Evolutionary conservation across 768 basidiomycete species (phyloP), one percentile per base, ranked within the genome.

Genomic region (Phlebiopsis flavidoalba): DNA sequence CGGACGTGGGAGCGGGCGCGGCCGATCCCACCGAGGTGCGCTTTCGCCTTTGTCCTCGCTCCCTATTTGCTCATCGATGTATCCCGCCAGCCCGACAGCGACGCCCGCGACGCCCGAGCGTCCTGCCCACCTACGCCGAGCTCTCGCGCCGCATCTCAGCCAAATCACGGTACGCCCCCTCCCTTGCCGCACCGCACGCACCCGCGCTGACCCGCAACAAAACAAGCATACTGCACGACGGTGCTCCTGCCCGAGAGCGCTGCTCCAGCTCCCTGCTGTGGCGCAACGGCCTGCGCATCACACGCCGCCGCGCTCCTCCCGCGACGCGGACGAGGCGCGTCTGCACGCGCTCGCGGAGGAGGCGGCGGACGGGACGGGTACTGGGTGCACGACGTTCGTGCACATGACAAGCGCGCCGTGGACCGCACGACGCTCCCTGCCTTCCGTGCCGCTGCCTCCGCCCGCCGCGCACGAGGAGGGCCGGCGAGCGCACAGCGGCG

Each of bases 211-310:
- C 50, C 22, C 24, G 36, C 21, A 12, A 33, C 63, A 91, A n/a
- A n/a, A n/a, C n/a, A n/a, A n/a, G n/a, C n/a, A 88, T 92, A 91
- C 64, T 89, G 88, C 67, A 72, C 82, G 40, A 84, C 87, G 60
- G 79, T 93, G 33, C 80, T 93, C 11, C 77, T 91, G 5, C 87
- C 85, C 2, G 90, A 91, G 70, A n/a, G 79, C 86, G 3, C 76
- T 89, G 45, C 75, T 86, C 47, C 91, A 93, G 66, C 76, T 93
- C 8, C n/a, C 75, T 89, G n/a, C 73, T 91, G 14, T 91, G 89
- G 87, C 83, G 88, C 11, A 74, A 74, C 15, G 88, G 86, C 1
- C 71, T 79, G 37, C 87, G 91, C 26, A 78, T 70, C 0, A 79
- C 80, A 0, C 46, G n/a, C n/a, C n/a, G n/a, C 76, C 6, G 73